Percentiles rank a stretch among this genome's conserved stretches.
phyloP scores from a whole-genome alignment of 1,139 yeast species.

The Suhomyces taliae region DNA sequence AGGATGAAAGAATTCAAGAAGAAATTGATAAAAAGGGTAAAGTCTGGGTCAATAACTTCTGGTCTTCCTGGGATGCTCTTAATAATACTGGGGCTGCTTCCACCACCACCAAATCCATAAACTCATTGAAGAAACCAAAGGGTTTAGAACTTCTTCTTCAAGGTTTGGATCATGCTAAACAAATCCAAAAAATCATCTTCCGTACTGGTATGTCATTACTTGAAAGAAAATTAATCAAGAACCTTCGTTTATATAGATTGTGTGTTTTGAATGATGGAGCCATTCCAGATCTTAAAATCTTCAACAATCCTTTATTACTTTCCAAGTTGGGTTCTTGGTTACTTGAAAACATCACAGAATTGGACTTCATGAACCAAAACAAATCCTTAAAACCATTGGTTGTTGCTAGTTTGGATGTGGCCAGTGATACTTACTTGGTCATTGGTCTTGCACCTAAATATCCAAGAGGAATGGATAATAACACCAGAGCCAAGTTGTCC shows the following conservation, averaged over 20 bases:
- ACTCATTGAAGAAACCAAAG: slow-evolving; percentile 32
- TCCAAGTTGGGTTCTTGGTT: slow-evolving; percentile 89
- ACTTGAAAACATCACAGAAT: slow-evolving; percentile 82
- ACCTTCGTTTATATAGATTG: slow-evolving; percentile 75
- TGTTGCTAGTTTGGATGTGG: slow-evolving; percentile 77
- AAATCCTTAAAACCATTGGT: slow-evolving; percentile 76
- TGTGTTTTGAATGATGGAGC: slow-evolving; percentile 85
- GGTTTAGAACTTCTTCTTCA: slow-evolving; percentile 60
- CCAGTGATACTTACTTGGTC: slow-evolving; percentile 78
- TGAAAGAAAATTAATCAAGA: slow-evolving; percentile 78
- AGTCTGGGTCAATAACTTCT: slow-evolving; percentile 84
- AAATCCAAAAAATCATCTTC: slow-evolving; percentile 81
- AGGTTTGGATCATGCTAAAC: slow-evolving; percentile 80
- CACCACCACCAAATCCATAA: slow-evolving; percentile 12
- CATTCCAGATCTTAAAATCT: slow-evolving; percentile 72
- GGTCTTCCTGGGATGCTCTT: slow-evolving; percentile 95
- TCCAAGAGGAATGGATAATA: slow-evolving; percentile 58
- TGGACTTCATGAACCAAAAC: slow-evolving; percentile 45
- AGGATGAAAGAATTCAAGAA: slow-evolving; percentile 41
- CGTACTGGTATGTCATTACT: slow-evolving; percentile 85
- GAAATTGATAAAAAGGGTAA: slow-evolving; percentile 57
- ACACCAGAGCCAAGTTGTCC: slow-evolving; percentile 42
- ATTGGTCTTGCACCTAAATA: slow-evolving; percentile 87
- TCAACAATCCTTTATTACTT: slow-evolving; percentile 82
- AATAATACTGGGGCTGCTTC: slow-evolving; percentile 37